Conservation (phyloP, 164 flowering plant genomes). For the Nymphaea thermarum region DNA sequence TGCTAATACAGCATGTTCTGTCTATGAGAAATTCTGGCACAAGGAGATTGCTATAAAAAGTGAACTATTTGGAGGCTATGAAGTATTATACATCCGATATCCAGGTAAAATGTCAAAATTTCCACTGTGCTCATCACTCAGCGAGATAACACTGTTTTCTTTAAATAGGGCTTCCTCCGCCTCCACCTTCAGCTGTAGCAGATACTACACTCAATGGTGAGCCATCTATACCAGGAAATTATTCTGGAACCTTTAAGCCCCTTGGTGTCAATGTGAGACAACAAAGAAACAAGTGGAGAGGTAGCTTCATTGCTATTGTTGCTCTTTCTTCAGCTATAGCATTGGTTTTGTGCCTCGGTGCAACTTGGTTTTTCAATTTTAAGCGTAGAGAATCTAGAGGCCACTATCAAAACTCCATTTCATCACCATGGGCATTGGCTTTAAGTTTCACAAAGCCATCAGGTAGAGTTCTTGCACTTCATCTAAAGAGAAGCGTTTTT, state of each 20-base stretch:
- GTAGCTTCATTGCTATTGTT: conserved; percentile 51
- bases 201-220: conserved; percentile 31
- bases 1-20: conserved; percentile 42
- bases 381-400: conserved; percentile 18
- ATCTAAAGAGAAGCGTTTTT: neutral
- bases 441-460: conserved; percentile 31
- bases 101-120: conserved; percentile 30
- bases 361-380: conserved; percentile 35
- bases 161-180: conserved; percentile 48
- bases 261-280: conserved; percentile 67
- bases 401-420: conserved; percentile 8
- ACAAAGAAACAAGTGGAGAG: conserved; percentile 28
- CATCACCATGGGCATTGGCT: conserved; percentile 16
- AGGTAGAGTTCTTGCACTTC: conserved; percentile 22
- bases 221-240: conserved; percentile 36
- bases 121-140: neutral
- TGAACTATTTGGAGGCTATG: conserved; percentile 53
- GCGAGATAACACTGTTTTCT: neutral
- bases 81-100: conserved; percentile 57
- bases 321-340: conserved; percentile 48
- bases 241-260: conserved; percentile 46
- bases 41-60: conserved; percentile 37
- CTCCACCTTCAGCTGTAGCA: conserved; percentile 47
- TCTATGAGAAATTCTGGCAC: conserved; percentile 49
- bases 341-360: conserved; percentile 29